Base-by-base conservation (phyloP, 2,329 filamentous ascomycete genomes). In the Zopfia rhizophila region DNA sequence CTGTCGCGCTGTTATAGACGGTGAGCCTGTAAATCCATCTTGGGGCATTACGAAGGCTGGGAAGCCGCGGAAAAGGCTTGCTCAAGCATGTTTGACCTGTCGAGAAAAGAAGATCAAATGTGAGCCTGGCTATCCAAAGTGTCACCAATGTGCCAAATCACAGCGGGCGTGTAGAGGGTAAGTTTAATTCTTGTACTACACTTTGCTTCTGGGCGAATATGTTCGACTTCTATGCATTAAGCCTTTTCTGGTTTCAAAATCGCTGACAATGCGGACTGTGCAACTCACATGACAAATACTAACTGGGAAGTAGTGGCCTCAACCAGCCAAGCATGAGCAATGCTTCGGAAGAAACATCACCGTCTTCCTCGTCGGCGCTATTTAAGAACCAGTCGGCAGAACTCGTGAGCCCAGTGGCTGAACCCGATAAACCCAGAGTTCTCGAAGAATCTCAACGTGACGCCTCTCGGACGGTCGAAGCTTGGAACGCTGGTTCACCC, bases 71-170 rank as follows among this genome's bases (percentile, higher is more conserved):
- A 97, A 97, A 75, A 82, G 92, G 45, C 79, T 96, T 45, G 91
- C 92, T 17, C 91, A 96, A 68, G 91, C 91, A n/a, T 97, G 92
- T 66, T 81, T 96, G 47, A 94, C 91, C 10, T 97, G 92, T 69
- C 84, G 92, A 38, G 91, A 96, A 75, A 97, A 96, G 84, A 97
- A 96, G 79, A 96, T 97, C 75, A 96, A 96, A 72, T 97, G 92
- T 65, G 91, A 96, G 56, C 92, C 91, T 1, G 91, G 92, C 60
- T 88, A 85, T 55, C 89, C 89, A 27, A 91, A 90, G 58, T 97
- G 92, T 61, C 83, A 92, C 41, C 91, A 96, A 73, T 97, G 92
- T 69, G 88, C 94, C 68, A 96, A 96, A 75, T 93, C 93, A 65
- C 90, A 91, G 44, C 83, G 90, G 35, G 79, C 88, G 13, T 96